A percentile compares a stretch with the other conserved stretches of the same genome.
phyloP scores from a whole-genome alignment of 345 rosid genomes.

The Moricandia arvensis region DNA sequence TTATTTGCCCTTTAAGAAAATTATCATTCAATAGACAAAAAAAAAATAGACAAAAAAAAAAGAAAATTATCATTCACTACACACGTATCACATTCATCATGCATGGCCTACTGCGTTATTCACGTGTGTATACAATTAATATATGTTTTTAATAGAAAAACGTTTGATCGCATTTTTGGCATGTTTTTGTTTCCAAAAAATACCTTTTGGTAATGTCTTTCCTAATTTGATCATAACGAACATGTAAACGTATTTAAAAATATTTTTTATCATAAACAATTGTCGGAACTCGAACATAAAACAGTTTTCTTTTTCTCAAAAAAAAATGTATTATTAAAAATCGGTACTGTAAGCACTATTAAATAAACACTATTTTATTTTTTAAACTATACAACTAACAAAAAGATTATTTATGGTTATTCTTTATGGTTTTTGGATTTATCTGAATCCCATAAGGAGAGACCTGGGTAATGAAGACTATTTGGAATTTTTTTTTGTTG shows the following conservation, averaged over 20 bases:
- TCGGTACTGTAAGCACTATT: background rate
- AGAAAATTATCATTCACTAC: background rate
- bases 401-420: background rate
- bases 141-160: background rate
- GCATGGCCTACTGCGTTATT: conserved; percentile 10
- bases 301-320: background rate
- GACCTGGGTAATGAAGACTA: too few species aligned
- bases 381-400: background rate
- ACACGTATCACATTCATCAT: background rate
- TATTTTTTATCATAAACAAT: background rate
- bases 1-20: background rate
- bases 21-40: too few species aligned
- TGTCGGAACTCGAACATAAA: background rate
- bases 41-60: too few species aligned
- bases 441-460: background rate
- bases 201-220: background rate
- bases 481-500: background rate
- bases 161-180: background rate
- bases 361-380: background rate
- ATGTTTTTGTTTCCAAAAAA: background rate
- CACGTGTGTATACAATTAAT: conserved; percentile 1
- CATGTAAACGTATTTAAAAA: background rate
- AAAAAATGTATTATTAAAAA: background rate
- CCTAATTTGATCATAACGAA: background rate
- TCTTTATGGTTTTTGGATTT: background rate